phyloP scores from a whole-genome alignment of 1,139 yeast species.

The Geotrichum australiense region DNA sequence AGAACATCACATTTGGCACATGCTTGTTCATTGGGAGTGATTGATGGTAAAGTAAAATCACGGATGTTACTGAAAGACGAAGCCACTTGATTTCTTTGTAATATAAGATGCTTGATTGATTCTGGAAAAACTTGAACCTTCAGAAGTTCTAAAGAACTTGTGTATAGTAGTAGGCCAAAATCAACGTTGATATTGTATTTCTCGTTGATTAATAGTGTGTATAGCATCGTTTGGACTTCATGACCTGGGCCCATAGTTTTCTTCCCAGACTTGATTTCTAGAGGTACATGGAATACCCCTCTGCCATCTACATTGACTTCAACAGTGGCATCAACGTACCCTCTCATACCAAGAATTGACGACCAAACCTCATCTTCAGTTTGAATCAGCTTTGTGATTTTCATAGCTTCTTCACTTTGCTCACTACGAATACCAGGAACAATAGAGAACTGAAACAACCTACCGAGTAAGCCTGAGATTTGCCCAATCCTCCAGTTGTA shows the following conservation, averaged over 20 bases:
- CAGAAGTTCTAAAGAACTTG: slow-evolving; percentile 52
- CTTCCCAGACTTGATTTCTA: slow-evolving; percentile 85
- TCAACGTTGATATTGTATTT: slow-evolving; percentile 63
- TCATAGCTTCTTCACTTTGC: too few species aligned
- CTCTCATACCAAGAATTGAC: slow-evolving; percentile 85
- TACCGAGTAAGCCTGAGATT: too few species aligned
- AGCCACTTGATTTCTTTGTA: slow-evolving; percentile 66
- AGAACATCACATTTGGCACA: slow-evolving; percentile 67
- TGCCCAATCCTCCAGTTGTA: too few species aligned
- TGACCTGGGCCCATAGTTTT: slow-evolving; percentile 41
- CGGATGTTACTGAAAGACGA: slow-evolving; percentile 45
- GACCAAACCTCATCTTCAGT: too few species aligned
- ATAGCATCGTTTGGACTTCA: slow-evolving; percentile 83
- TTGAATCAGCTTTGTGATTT: too few species aligned
- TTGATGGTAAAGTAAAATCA: slow-evolving; percentile 48
- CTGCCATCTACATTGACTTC: slow-evolving; percentile 46
- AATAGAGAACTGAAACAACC: too few species aligned
- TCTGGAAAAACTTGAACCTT: slow-evolving; percentile 36
- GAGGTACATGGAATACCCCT: slow-evolving; percentile 48
- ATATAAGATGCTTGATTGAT: slow-evolving; percentile 58
- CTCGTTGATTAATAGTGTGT: slow-evolving; percentile 71
- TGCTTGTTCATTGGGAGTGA: slow-evolving; percentile 43
- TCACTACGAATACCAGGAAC: too few species aligned
- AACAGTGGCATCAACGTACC: slow-evolving; percentile 82
- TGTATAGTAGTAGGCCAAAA: slow-evolving; percentile 66